Evolutionary conservation across 140 eudicot genomes (phyloP).

Genomic region (Oenanthe javanica): DNA sequence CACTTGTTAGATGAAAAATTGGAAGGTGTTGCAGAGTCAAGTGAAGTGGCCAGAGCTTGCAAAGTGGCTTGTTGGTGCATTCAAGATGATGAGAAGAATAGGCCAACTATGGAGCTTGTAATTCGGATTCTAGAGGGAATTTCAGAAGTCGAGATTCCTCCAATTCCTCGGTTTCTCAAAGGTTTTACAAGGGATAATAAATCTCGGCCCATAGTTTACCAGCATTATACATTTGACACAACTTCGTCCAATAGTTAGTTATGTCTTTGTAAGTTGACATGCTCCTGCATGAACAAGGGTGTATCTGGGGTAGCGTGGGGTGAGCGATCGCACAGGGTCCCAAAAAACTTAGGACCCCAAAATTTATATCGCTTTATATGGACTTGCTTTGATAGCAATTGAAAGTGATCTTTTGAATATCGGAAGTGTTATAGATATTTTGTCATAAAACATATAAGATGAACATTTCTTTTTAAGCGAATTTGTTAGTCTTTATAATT

Average conservation of each 20-base stretch:
- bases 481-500: too few relatives aligned
- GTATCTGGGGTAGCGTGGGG: too few relatives aligned
- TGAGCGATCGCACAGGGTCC: too few relatives aligned
- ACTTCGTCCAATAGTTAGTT: not conserved
- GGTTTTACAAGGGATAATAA: not conserved
- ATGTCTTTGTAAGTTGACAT: not conserved
- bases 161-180: slow-evolving; percentile 13
- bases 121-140: slow-evolving; percentile 9
- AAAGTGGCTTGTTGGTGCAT: slow-evolving; percentile 18
- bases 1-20: slow-evolving; percentile 3
- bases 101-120: slow-evolving; percentile 13
- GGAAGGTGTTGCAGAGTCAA: not conserved
- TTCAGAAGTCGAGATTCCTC: slow-evolving; percentile 7
- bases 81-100: slow-evolving; percentile 12
- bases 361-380: too few relatives aligned
- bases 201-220: not conserved
- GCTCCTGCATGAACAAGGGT: not conserved
- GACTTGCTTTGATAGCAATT: too few relatives aligned
- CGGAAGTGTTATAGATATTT: too few relatives aligned
- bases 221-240: not conserved
- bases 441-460: too few relatives aligned
- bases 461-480: too few relatives aligned
- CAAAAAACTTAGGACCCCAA: too few relatives aligned
- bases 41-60: slow-evolving; percentile 8
- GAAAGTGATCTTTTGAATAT: too few relatives aligned